Evolutionary conservation across 495 filamentous ascomycete genomes (phyloP), one percentile per base, ranked within the genome.

Genomic region (Acidiella bohemica): DNA sequence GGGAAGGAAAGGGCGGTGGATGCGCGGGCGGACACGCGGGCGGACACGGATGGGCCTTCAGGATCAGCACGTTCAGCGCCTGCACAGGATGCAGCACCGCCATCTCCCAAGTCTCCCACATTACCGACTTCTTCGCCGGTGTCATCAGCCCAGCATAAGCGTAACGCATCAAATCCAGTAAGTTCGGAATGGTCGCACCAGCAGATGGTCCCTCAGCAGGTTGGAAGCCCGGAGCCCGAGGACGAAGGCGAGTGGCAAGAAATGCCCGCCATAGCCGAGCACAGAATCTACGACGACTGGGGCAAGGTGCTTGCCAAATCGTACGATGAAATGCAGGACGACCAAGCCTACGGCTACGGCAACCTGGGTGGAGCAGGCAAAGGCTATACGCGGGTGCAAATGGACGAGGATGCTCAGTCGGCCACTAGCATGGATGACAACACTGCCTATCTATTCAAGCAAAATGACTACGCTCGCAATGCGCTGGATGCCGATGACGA

Each of bases 401-500:
- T 93, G 22, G 90, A 97, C 53, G 90, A 99, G 43, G 90, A 99
- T 62, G 84, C 78, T 1, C 74, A 90, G 56, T 94, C 86, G 27
- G 78, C 80, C 31, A 96, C 84, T 9, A 94, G 86, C 62, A 76
- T 99, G 77, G 90, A 99, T 55, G 90, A 99, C 36, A 88, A 96
- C 54, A 96, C 92, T 2, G 76, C 81, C 37, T 99, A 99, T 55
- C 68, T 99, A 9, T 97, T 99, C 62, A 87, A 82, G 55, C 72
- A 74, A 29, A 32, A 28, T 2, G n/a, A n/a, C n/a, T 51, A 48
- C 31, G 73, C 72, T 9, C 56, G 62, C 24, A 70, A 65, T 23
- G 81, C 73, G 8, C 64, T 81, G 19, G 81, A 80, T 23, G 83
- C 83, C 19, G 86, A 92, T 16, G 83, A 84, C 32, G 60, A 62